phyloP scores from a whole-genome alignment of 2,329 filamentous ascomycete genomes.

The Geosmithia putterillii region DNA sequence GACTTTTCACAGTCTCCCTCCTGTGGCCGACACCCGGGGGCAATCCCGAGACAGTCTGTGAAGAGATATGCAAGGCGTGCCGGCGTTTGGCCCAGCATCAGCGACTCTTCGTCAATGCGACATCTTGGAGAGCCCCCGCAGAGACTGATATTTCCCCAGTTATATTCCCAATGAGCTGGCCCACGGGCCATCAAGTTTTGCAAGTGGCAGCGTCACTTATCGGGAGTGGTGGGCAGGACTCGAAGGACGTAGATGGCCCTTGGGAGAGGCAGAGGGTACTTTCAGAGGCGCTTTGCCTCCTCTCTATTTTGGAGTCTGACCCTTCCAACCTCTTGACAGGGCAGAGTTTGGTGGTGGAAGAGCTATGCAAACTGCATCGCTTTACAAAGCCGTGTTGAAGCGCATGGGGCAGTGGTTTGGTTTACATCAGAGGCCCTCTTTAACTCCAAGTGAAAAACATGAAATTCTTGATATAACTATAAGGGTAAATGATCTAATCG shows the following conservation, averaged over 20 bases:
- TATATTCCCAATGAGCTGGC: constrained; percentile 3
- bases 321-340: constrained; percentile 3
- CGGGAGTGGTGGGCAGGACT: background rate
- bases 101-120: background rate
- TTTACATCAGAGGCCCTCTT: no score
- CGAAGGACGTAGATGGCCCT: background rate
- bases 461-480: no score
- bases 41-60: background rate
- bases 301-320: constrained; percentile 3
- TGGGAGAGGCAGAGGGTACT: background rate
- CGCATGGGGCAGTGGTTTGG: no score
- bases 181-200: constrained; percentile 1
- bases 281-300: background rate
- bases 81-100: background rate
- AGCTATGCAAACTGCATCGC: background rate
- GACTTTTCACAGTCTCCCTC: constrained; percentile 2
- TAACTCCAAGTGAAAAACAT: no score
- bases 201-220: background rate
- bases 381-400: no score
- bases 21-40: constrained; percentile 4
- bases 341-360: background rate
- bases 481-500: no score
- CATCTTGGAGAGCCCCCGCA: background rate
- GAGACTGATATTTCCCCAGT: background rate
- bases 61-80: background rate